A percentile compares a stretch with the other conserved stretches of the same genome.
Conservation (phyloP, 805 yeast species). For the Zygosaccharomyces bisporus region DNA sequence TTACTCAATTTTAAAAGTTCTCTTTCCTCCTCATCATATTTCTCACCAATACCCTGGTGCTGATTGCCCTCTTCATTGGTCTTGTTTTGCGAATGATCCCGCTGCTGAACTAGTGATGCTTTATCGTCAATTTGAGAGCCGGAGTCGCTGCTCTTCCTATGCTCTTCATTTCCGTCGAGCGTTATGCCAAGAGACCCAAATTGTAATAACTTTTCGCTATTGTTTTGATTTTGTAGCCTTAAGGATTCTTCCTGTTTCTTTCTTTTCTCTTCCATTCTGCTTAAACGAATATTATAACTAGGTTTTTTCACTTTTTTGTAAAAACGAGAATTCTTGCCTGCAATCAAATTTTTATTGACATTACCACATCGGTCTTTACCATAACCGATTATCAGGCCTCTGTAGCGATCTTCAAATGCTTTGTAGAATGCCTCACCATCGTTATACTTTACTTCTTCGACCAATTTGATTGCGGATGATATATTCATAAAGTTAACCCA, state of each 20-base stretch:
- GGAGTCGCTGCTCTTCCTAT: background rate
- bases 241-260: conserved; percentile 23
- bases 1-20: conserved; percentile 18
- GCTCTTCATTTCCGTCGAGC: conserved; percentile 11
- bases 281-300: conserved; percentile 25
- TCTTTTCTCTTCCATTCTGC: conserved; percentile 33
- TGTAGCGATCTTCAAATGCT: conserved; percentile 46
- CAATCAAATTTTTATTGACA: conserved; percentile 32
- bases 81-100: background rate
- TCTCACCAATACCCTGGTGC: conserved; percentile 10
- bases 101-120: background rate
- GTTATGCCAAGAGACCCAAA: conserved; percentile 21
- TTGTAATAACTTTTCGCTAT: conserved; percentile 13
- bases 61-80: background rate
- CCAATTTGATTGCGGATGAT: conserved; percentile 57
- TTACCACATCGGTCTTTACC: conserved; percentile 83
- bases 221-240: conserved; percentile 13
- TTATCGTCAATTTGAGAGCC: background rate
- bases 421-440: conserved; percentile 37
- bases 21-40: conserved; percentile 17
- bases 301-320: conserved; percentile 41
- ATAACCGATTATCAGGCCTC: conserved; percentile 54
- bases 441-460: conserved; percentile 47
- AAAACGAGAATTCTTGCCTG: conserved; percentile 49
- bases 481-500: conserved; percentile 69